phyloP scores from a whole-genome alignment of 257 asterid species.

The Forsythia viridissima region DNA sequence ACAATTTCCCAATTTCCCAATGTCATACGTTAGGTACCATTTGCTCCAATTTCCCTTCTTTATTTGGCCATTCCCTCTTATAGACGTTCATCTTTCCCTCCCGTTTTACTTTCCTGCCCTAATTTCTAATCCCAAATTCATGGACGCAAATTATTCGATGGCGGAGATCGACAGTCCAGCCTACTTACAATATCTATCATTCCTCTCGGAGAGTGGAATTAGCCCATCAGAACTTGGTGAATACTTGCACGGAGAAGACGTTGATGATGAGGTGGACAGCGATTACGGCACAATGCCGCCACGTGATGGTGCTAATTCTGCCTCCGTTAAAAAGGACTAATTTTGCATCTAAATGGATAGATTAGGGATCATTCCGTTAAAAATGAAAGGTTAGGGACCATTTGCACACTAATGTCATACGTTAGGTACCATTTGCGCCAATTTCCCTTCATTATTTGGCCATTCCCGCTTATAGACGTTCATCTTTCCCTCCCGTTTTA shows the following conservation, averaged over 20 bases:
- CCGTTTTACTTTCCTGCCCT: not conserved
- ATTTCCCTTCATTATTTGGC: not conserved
- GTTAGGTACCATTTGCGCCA: no score
- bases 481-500: not conserved
- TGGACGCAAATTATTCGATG: not conserved
- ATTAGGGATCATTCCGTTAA: no score
- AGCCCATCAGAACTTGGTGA: not conserved
- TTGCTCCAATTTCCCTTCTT: no score
- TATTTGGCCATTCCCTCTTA: not conserved
- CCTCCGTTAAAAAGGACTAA: not conserved
- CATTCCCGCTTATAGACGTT: not conserved
- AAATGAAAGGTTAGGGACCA: no score
- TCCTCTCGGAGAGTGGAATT: not conserved
- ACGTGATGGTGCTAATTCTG: conserved; percentile 4
- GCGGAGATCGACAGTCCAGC: not conserved
- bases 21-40: no score
- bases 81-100: not conserved
- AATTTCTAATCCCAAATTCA: not conserved
- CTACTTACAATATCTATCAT: not conserved
- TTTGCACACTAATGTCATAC: no score
- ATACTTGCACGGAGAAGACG: conserved; percentile 13
- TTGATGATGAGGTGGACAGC: conserved; percentile 16
- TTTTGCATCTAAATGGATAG: no score
- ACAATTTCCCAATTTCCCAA: no score
- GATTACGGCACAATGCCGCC: not conserved